Conservation (phyloP, 2,329 filamentous ascomycete genomes). For the Gaeumannomyces tritici region DNA sequence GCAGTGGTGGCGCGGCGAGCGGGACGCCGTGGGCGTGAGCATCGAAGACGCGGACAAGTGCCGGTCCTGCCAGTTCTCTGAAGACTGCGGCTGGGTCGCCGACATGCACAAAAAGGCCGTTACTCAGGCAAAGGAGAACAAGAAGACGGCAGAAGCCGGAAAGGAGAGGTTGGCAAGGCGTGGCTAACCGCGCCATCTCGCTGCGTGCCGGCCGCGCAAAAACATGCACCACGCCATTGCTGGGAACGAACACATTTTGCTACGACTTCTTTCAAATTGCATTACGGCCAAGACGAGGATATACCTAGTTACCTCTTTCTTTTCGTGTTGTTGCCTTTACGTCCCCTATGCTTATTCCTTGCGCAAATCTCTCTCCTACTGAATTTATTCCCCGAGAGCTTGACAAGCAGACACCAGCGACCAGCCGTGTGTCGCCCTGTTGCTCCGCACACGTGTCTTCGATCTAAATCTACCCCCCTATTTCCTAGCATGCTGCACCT, state of each 20-base stretch:
- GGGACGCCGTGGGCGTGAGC: conserved; percentile 63
- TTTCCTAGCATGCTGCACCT: neutral
- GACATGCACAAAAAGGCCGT: neutral
- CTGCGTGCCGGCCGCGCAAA: no score
- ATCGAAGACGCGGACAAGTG: conserved; percentile 88
- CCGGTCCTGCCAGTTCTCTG: conserved; percentile 70
- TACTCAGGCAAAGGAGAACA: neutral
- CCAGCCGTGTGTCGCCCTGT: neutral
- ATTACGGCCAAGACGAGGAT: no score
- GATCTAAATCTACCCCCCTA: no score
- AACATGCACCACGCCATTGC: neutral
- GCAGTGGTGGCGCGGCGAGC: conserved; percentile 75
- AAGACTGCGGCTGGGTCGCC: conserved; percentile 64
- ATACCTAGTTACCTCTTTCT: no score
- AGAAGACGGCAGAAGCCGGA: neutral
- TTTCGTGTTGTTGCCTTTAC: no score
- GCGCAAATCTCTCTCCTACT: no score
- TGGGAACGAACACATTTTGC: neutral
- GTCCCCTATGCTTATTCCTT: no score
- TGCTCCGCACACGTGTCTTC: no score
- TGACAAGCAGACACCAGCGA: neutral
- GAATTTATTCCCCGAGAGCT: no score
- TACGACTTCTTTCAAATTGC: no score
- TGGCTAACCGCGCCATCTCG: neutral
- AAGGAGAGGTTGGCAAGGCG: neutral